A percentile compares a stretch with the other conserved stretches of the same genome.
These are phyloP conservation scores for Ulota crispa DNA, from an alignment of 225 moss, liverwort and hornwort genomes.

Conservation along the genomic window DNA sequence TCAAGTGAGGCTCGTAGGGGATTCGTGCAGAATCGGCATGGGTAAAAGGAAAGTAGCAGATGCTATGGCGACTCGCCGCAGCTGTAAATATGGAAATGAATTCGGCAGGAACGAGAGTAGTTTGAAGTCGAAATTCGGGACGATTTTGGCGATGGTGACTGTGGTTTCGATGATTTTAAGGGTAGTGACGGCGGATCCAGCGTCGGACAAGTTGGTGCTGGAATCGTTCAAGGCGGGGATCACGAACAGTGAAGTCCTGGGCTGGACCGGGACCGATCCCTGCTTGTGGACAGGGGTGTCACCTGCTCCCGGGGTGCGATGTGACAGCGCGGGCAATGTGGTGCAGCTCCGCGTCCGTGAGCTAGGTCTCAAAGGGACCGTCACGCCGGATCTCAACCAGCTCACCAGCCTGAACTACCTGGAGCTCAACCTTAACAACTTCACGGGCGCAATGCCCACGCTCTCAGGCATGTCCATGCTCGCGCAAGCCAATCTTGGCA, in stretches of 20 bases:
- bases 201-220: constrained; percentile 36
- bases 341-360: constrained; percentile 50
- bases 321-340: constrained; percentile 51
- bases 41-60: background rate
- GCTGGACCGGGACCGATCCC: constrained; percentile 64
- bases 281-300: constrained; percentile 54
- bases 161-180: constrained; percentile 3
- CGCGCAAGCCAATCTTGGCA: constrained; percentile 38
- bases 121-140: background rate
- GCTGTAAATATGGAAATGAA: background rate
- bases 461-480: constrained; percentile 60
- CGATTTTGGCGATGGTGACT: background rate
- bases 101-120: background rate
- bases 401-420: constrained; percentile 55
- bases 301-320: constrained; percentile 35
- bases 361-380: constrained; percentile 49
- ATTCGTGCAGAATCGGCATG: background rate
- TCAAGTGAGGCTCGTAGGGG: background rate
- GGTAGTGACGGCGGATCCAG: constrained; percentile 17
- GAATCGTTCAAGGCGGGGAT: constrained; percentile 39
- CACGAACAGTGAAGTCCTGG: constrained; percentile 41
- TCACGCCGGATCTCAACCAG: constrained; percentile 56
- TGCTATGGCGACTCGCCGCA: constrained; percentile 14
- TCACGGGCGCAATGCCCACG: constrained; percentile 72
- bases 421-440: constrained; percentile 64